A percentile compares a stretch with the other conserved stretches of the same genome.
Evolutionary conservation across 2,329 filamentous ascomycete genomes (phyloP).

Genomic region (Alternaria longipes): DNA sequence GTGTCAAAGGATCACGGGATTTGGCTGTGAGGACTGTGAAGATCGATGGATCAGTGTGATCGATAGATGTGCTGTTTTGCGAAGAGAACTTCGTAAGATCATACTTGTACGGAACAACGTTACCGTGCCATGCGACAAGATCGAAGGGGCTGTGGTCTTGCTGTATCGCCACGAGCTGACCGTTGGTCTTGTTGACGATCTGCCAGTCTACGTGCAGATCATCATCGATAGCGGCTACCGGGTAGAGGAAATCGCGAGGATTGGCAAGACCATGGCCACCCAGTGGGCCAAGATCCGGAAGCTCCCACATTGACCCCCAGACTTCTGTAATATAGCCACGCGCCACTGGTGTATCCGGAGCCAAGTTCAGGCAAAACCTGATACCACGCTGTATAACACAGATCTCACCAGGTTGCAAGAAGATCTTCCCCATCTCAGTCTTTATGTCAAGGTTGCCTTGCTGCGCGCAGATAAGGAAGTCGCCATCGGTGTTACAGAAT

Average conservation of each 20-base stretch:
- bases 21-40: conserved; percentile 52
- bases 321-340: conserved; percentile 54
- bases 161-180: conserved; percentile 44
- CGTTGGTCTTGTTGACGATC: conserved; percentile 50
- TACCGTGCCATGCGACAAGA: conserved; percentile 54
- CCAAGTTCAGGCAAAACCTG: conserved; percentile 48
- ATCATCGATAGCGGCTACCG: conserved; percentile 51
- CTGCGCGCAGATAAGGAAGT: conserved; percentile 51
- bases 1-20: conserved; percentile 48
- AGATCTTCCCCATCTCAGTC: conserved; percentile 53
- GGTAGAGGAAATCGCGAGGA: conserved; percentile 51
- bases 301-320: conserved; percentile 54
- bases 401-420: conserved; percentile 51
- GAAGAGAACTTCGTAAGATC: conserved; percentile 60
- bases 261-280: conserved; percentile 55
- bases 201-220: conserved; percentile 47
- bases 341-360: conserved; percentile 43
- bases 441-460: conserved; percentile 51
- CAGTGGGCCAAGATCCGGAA: conserved; percentile 52
- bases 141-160: conserved; percentile 57
- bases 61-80: conserved; percentile 51
- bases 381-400: conserved; percentile 55
- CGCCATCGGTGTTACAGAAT: conserved; percentile 57
- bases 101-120: conserved; percentile 64
- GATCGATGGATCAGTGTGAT: conserved; percentile 52